Evolutionary conservation across 345 rosid genomes (phyloP).

Genomic region (rapeseed (Brassica napus)): DNA sequence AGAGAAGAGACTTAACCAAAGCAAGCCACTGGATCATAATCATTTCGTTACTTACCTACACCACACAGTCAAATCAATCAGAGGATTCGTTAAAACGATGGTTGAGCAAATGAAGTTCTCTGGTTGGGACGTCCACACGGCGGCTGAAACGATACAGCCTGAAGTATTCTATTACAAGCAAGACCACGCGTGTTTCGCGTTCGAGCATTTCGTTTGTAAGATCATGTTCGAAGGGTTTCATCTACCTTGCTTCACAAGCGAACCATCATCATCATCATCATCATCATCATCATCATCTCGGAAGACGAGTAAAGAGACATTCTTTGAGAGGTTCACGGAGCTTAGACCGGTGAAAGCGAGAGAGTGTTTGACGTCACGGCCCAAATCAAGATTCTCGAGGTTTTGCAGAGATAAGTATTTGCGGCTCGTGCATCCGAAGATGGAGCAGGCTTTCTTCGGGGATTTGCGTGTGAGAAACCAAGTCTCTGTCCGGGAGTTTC

Average conservation of each 20-base stretch:
- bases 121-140: conserved; percentile 69
- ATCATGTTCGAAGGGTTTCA: conserved; percentile 78
- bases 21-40: conserved; percentile 51
- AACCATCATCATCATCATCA: conserved; percentile 27
- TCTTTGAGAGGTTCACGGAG: conserved; percentile 66
- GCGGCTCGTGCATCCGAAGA: conserved; percentile 69
- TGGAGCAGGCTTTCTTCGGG: conserved; percentile 75
- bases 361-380: conserved; percentile 52
- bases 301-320: conserved; percentile 23
- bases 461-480: conserved; percentile 52
- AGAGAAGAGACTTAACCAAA: conserved; percentile 67
- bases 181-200: conserved; percentile 75
- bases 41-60: conserved; percentile 59
- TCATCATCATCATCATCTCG: conserved; percentile 19
- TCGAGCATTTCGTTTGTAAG: conserved; percentile 72
- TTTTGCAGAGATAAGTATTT: conserved; percentile 70
- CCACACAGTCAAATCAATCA: conserved; percentile 60
- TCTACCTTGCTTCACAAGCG: conserved; percentile 48
- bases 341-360: conserved; percentile 53
- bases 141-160: conserved; percentile 59
- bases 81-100: conserved; percentile 66
- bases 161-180: conserved; percentile 53
- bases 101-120: conserved; percentile 66
- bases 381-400: conserved; percentile 62
- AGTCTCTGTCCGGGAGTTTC: conserved; percentile 53